phyloP scores from a whole-genome alignment of 1,139 yeast genomes.

The Entelexis paramagnoliae region DNA sequence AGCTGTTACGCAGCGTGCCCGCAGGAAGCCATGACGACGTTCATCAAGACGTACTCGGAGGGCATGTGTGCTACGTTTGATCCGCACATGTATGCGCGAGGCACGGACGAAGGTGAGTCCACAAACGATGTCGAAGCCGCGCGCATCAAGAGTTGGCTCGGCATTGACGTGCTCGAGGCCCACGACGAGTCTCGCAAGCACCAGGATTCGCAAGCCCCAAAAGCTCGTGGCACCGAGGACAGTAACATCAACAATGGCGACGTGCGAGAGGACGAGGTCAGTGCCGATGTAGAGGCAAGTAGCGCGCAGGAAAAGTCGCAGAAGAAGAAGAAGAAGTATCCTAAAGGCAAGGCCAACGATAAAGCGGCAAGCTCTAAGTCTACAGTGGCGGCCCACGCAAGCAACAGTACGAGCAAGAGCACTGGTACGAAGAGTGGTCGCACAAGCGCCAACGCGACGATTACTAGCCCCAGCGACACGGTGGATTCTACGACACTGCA shows the following conservation, averaged over 20 bases:
- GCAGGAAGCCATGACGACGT: slow-evolving; percentile 17
- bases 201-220: background rate
- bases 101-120: background rate
- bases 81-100: slow-evolving; percentile 12
- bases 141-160: background rate
- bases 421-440: background rate
- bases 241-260: background rate
- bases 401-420: background rate
- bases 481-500: no score
- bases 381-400: no score
- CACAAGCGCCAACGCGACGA: no score
- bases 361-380: background rate
- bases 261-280: background rate
- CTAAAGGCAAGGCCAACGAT: background rate
- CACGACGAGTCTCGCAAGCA: background rate
- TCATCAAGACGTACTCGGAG: slow-evolving; percentile 17
- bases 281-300: background rate
- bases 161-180: background rate
- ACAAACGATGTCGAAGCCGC: background rate
- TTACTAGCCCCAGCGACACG: background rate
- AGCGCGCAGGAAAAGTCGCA: background rate
- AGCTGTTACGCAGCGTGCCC: slow-evolving; percentile 23
- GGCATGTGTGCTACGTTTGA: slow-evolving; percentile 20
- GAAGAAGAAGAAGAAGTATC: background rate
- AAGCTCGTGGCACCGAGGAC: background rate